Evolutionary conservation across 805 yeast genomes (phyloP).

Genomic region (Wickerhamiella spandovensis): DNA sequence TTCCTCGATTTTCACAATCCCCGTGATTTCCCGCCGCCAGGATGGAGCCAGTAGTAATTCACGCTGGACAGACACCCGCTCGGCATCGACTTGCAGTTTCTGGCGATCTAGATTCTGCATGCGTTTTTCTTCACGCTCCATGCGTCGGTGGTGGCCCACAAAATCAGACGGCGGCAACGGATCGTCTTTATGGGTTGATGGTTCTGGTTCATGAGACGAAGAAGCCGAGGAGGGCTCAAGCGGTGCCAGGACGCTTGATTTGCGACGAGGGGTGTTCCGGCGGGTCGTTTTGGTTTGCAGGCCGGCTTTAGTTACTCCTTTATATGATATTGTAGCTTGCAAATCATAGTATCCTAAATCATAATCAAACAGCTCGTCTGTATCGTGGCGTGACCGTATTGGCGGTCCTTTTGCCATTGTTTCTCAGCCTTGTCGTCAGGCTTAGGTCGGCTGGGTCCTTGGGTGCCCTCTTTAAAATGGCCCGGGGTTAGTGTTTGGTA

Average conservation of each 20-base stretch:
- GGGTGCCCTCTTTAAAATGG: no score
- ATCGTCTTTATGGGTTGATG: conserved; percentile 19
- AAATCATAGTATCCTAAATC: conserved; percentile 9
- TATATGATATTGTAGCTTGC: conserved; percentile 5
- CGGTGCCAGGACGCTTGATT: neutral
- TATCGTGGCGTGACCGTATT: conserved; percentile 8
- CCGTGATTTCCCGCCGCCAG: conserved; percentile 36
- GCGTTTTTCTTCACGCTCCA: conserved; percentile 52
- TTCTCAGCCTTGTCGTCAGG: neutral
- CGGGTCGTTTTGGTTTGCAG: neutral
- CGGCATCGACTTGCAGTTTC: conserved; percentile 43
- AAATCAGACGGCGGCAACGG: conserved; percentile 31
- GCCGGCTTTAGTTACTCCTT: neutral
- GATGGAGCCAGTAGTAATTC: conserved; percentile 34
- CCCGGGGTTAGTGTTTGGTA: neutral
- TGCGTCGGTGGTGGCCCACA: conserved; percentile 40
- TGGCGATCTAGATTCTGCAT: conserved; percentile 43
- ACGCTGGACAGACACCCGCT: conserved; percentile 30
- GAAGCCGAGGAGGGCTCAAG: neutral
- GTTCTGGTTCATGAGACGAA: neutral
- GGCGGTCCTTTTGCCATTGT: conserved; percentile 6
- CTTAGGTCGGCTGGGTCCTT: no score
- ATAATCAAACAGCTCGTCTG: conserved; percentile 16
- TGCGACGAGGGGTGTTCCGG: neutral
- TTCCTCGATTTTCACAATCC: conserved; percentile 39